Percentiles rank a stretch among this genome's conserved stretches.
phyloP scores from a whole-genome alignment of 371 early-diverging fungal genomes.

The Lichtheimia corymbifera region DNA sequence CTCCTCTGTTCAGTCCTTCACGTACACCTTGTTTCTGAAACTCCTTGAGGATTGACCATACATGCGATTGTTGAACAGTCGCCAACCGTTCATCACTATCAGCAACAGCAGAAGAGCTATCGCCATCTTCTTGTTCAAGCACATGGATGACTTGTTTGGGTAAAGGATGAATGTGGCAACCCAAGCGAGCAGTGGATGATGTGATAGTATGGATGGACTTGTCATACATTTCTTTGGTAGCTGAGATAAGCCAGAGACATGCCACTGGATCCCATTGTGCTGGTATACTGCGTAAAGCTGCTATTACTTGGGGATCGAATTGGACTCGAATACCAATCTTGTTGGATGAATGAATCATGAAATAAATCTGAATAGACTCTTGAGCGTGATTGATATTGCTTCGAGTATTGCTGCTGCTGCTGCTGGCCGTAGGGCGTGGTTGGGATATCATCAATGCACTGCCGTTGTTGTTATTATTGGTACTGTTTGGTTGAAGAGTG shows the following conservation, averaged over 20 bases:
- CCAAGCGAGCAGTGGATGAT: constrained; percentile 5
- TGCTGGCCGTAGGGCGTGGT: not conserved
- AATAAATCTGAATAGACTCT: not conserved
- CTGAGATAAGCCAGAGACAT: constrained; percentile 28
- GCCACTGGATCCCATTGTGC: constrained; percentile 10
- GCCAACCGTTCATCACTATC: constrained; percentile 20
- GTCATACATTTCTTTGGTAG: constrained; percentile 19
- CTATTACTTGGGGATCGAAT: constrained; percentile 22
- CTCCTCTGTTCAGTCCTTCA: constrained; percentile 41
- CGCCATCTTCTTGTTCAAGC: not conserved
- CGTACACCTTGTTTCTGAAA: constrained; percentile 60
- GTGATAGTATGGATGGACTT: constrained; percentile 21
- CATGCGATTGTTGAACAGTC: constrained; percentile 7
- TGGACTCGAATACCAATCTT: constrained; percentile 18
- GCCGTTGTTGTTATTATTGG: too few relatives aligned
- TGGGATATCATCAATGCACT: too few relatives aligned
- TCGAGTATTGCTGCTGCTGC: not conserved
- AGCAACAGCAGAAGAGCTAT: not conserved
- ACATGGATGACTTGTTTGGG: constrained; percentile 2
- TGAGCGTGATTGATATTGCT: not conserved
- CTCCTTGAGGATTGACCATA: constrained; percentile 29
- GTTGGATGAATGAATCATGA: not conserved
- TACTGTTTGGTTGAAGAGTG: too few relatives aligned
- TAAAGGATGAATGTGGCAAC: not conserved
- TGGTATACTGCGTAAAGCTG: constrained; percentile 22